These are phyloP conservation scores for Ceratobasidium sp. DNA, from an alignment of 1,284 basidiomycete genomes.

Conservation along the genomic window DNA sequence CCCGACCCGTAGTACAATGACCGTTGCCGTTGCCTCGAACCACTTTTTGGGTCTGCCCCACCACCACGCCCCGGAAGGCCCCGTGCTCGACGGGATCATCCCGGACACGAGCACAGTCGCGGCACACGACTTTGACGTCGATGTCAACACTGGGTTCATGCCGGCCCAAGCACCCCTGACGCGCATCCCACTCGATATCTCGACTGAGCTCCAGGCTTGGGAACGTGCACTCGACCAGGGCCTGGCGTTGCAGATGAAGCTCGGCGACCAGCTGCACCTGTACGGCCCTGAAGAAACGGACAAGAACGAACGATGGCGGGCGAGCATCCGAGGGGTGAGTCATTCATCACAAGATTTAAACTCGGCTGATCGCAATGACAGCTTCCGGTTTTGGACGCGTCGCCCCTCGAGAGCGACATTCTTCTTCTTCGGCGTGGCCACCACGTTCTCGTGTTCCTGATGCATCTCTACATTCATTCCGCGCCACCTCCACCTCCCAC, in stretches of 20 bases:
- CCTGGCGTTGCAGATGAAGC: constrained; percentile 62
- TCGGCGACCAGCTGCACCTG: constrained; percentile 64
- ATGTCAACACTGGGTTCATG: constrained; percentile 92
- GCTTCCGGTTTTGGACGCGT: constrained; percentile 72
- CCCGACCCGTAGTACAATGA: background rate
- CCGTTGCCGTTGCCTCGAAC: constrained; percentile 1
- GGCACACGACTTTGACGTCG: constrained; percentile 94
- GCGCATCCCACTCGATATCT: constrained; percentile 60
- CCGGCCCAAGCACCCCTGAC: constrained; percentile 80
- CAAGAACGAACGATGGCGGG: constrained; percentile 70
- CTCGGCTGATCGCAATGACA: constrained; percentile 52
- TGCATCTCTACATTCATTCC: constrained; percentile 67
- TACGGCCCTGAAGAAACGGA: constrained; percentile 59
- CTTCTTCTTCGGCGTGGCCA: constrained; percentile 74
- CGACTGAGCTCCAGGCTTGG: constrained; percentile 74
- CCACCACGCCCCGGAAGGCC: constrained; percentile 38
- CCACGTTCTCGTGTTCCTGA: constrained; percentile 64
- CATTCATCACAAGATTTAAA: constrained; percentile 21
- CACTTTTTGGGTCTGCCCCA: constrained; percentile 39
- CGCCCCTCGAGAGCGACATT: constrained; percentile 67
- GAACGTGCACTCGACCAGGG: constrained; percentile 65
- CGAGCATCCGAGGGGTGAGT: constrained; percentile 66
- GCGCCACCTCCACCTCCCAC: constrained; percentile 78
- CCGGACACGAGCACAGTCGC: constrained; percentile 86
- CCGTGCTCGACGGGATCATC: constrained; percentile 59